phyloP scores from a whole-genome alignment of 2,329 filamentous ascomycete genomes.

The Exophiala spinifera region DNA sequence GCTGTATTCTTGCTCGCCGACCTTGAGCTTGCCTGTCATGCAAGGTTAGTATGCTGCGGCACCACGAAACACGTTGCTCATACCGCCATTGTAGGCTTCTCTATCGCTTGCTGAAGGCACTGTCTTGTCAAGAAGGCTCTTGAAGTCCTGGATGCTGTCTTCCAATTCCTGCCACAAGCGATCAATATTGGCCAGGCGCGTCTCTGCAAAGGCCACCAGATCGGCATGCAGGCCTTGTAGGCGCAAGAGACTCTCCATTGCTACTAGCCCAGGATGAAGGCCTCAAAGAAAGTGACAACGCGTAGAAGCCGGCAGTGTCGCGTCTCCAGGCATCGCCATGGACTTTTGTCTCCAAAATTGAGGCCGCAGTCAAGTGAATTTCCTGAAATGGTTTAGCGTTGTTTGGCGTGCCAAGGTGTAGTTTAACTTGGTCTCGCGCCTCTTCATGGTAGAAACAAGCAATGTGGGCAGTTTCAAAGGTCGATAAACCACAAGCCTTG shows the following conservation, averaged over 20 bases:
- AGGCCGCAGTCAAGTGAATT: slow-evolving; percentile 4
- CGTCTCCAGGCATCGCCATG: slow-evolving; percentile 2
- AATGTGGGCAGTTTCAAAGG: too few species aligned
- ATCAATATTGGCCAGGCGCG: slow-evolving; percentile 66
- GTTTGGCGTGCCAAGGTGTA: slow-evolving; percentile 6
- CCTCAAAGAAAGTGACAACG: slow-evolving; percentile 3
- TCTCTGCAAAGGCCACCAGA: slow-evolving; percentile 71
- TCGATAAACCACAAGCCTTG: too few species aligned
- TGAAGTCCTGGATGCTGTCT: slow-evolving; percentile 63
- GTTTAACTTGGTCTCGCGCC: too few species aligned
- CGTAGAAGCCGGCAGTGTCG: slow-evolving; percentile 3
- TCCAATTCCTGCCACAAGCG: slow-evolving; percentile 66
- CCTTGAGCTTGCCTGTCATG: slow-evolving; percentile 66
- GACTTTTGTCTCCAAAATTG: slow-evolving; percentile 6
- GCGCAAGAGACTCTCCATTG: slow-evolving; percentile 66
- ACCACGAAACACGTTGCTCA: slow-evolving; percentile 12
- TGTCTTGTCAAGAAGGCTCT: slow-evolving; percentile 70
- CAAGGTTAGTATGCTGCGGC: slow-evolving; percentile 1
- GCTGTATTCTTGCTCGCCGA: slow-evolving; percentile 70
- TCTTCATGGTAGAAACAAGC: too few species aligned
- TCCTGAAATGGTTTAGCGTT: slow-evolving; percentile 5
- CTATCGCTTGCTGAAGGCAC: slow-evolving; percentile 61
- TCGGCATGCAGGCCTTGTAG: slow-evolving; percentile 84
- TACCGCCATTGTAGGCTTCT: slow-evolving; percentile 21
- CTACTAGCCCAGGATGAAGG: slow-evolving; percentile 60